These are phyloP conservation scores for Euphorbia schlechtendalii DNA, from an alignment of 441 rosid species.

Conservation along the genomic window DNA sequence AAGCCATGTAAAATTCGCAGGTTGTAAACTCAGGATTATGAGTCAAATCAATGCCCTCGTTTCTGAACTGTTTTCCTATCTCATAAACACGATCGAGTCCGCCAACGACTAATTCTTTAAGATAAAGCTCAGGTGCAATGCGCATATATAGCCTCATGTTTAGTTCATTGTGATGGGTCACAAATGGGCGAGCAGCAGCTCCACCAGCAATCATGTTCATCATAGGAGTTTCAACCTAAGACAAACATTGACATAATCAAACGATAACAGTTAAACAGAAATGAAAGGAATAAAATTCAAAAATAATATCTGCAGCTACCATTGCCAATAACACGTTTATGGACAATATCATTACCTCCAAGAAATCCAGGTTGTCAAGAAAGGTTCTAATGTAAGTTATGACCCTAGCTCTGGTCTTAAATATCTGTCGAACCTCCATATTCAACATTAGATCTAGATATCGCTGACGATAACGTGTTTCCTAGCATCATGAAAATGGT, in stretches of 20 bases:
- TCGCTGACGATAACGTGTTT: slow-evolving; percentile 82
- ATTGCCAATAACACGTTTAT: too few species aligned
- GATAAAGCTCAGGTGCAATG: slow-evolving; percentile 80
- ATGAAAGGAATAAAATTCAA: background rate
- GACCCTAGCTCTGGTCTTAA: slow-evolving; percentile 53
- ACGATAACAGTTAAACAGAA: background rate
- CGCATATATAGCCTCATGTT: slow-evolving; percentile 78
- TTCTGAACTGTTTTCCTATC: slow-evolving; percentile 86
- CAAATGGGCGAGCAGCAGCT: slow-evolving; percentile 91
- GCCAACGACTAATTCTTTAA: slow-evolving; percentile 80
- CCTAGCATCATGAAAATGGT: slow-evolving; percentile 32
- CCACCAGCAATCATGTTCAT: slow-evolving; percentile 93
- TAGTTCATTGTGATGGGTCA: slow-evolving; percentile 81
- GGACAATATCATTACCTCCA: slow-evolving; percentile 75
- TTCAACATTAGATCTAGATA: slow-evolving; percentile 83
- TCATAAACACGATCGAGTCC: slow-evolving; percentile 81
- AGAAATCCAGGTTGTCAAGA: slow-evolving; percentile 55
- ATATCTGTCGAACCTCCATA: slow-evolving; percentile 57
- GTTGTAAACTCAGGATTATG: slow-evolving; percentile 94
- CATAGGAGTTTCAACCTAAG: slow-evolving; percentile 87
- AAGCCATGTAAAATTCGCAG: slow-evolving; percentile 95
- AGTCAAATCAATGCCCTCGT: slow-evolving; percentile 90
- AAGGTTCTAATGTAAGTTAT: slow-evolving; percentile 48
- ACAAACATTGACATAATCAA: background rate
- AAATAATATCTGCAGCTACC: background rate